Base-by-base conservation (phyloP, 768 basidiomycete species). In the Pleurotus tuber-regium region DNA sequence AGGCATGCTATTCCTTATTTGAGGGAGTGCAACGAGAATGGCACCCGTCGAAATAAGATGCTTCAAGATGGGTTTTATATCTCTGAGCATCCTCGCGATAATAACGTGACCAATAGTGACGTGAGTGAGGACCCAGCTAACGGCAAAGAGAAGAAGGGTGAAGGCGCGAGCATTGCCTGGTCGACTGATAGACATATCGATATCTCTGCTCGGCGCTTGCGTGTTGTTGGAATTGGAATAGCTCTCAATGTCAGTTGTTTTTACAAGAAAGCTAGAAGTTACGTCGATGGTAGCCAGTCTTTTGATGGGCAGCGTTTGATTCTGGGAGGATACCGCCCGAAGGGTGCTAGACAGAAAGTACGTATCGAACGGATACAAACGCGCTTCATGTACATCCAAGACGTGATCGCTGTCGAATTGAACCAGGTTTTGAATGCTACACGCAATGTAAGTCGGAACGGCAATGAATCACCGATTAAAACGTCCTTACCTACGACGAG, bases 321-420 rank as follows among this genome's bases (percentile, higher is more conserved):
- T 67, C 30, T 65, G 55, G 42, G 60, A 59, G 2, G 66, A 63
- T 19, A 68, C 57, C 3, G 71, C 75, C 1, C 75, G 71, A n/a
- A 82, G 51, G 26, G 76, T 78, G 60, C 68, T 79, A 9, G 76
- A 67, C 18, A 82, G 69, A 25, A 66, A 52, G 58, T 83, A 83
- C 0, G 69, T 74, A 60, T 83, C 82, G 61, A 82, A 83, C 1
- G 82, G 82, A 57, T 82, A 83, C 8, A 80, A 59, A 8, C 70
- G 74, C 10, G 77, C 76, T 61, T 76, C 63, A 52, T 79, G 78
- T 9, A 80, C 78, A 53, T 83, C 79, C 21, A 82, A 70, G 29
- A 75, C 73, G 59, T 82, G 76, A 54, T 78, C 76, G 48, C 75
- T 79, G 57, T 81, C 77, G 55, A 83, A 83, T 57, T 79, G 79